Evolutionary conservation across 768 basidiomycete species (phyloP).

Genomic region (Inosperma sp.): DNA sequence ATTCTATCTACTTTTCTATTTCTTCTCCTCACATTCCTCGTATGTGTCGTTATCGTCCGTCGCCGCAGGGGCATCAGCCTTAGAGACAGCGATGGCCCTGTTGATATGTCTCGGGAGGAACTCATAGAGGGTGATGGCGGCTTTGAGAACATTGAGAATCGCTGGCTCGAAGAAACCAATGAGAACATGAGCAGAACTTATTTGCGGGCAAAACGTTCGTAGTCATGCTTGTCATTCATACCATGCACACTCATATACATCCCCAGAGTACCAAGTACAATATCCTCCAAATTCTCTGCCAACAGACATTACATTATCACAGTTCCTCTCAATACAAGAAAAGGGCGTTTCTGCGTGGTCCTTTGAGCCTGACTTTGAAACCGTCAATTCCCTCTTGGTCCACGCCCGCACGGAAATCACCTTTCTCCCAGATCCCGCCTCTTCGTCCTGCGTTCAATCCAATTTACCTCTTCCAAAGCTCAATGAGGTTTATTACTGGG

Average conservation of each 20-base stretch:
- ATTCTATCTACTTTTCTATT: slow-evolving; percentile 91
- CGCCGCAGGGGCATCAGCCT: slow-evolving; percentile 72
- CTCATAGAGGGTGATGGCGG: slow-evolving; percentile 89
- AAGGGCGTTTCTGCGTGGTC: slow-evolving; percentile 99
- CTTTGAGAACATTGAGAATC: slow-evolving; percentile 83
- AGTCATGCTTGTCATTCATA: slow-evolving; percentile 6
- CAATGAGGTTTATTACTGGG: slow-evolving; percentile 99
- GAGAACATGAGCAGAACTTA: slow-evolving; percentile 70
- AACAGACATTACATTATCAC: slow-evolving; percentile 96
- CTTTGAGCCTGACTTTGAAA: slow-evolving; percentile 98
- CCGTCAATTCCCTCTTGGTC: slow-evolving; percentile 86
- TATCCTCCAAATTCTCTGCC: slow-evolving; percentile 96
- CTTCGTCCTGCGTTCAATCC: slow-evolving; percentile 91
- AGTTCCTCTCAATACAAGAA: slow-evolving; percentile 98
- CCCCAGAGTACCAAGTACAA: slow-evolving; percentile 71
- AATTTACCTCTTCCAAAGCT: slow-evolving; percentile 95
- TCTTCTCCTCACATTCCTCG: slow-evolving; percentile 84
- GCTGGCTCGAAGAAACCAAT: slow-evolving; percentile 84
- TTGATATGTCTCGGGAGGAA: slow-evolving; percentile 91
- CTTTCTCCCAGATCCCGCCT: slow-evolving; percentile 93
- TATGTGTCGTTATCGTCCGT: slow-evolving; percentile 83
- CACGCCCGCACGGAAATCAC: slow-evolving; percentile 96
- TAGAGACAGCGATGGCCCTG: slow-evolving; percentile 84
- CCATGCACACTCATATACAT: slow-evolving; percentile 5
- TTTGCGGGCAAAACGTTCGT: slow-evolving; percentile 79